Evolutionary conservation across 176 grass and related monocot species (phyloP).

Genomic region (Metroxylon sagu): DNA sequence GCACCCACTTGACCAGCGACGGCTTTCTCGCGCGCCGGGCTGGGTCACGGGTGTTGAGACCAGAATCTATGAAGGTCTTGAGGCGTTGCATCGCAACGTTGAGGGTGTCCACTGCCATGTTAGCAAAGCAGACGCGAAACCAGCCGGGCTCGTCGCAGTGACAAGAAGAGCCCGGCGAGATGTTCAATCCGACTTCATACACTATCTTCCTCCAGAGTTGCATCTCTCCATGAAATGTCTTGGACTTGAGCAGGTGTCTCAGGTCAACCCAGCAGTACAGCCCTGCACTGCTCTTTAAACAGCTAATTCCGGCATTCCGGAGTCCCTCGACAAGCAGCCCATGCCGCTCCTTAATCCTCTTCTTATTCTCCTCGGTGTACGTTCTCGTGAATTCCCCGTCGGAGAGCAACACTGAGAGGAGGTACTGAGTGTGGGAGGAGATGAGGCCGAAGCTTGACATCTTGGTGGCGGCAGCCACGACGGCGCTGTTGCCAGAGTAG

Average conservation of each 20-base stretch:
- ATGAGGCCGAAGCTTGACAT: conserved; percentile 97
- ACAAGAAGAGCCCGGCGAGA: conserved; percentile 78
- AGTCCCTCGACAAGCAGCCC: conserved; percentile 50
- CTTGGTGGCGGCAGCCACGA: conserved; percentile 81
- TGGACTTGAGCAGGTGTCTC: conserved; percentile 31
- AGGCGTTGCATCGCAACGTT: conserved; percentile 55
- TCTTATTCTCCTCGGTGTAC: conserved; percentile 61
- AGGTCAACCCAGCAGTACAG: conserved; percentile 92
- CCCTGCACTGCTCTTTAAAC: conserved; percentile 64
- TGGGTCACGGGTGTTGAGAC: too few relatives aligned
- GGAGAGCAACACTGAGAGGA: conserved; percentile 46
- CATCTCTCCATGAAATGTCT: conserved; percentile 65
- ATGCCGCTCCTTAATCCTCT: conserved; percentile 47
- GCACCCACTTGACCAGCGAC: conserved; percentile 19
- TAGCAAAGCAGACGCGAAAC: conserved; percentile 96
- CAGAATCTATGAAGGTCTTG: conserved; percentile 32
- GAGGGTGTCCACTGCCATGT: conserved; percentile 75
- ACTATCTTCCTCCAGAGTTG: conserved; percentile 90
- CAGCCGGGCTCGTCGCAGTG: conserved; percentile 89
- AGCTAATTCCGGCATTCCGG: conserved; percentile 24
- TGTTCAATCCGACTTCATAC: conserved; percentile 65
- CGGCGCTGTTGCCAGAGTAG: conserved; percentile 57
- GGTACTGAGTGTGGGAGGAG: conserved; percentile 86
- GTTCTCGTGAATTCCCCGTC: conserved; percentile 47
- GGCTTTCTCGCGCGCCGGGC: neutral